Percentiles rank a stretch among this genome's conserved stretches.
Evolutionary conservation across 257 asterid species (phyloP).

Genomic region (Paulownia fortunei): DNA sequence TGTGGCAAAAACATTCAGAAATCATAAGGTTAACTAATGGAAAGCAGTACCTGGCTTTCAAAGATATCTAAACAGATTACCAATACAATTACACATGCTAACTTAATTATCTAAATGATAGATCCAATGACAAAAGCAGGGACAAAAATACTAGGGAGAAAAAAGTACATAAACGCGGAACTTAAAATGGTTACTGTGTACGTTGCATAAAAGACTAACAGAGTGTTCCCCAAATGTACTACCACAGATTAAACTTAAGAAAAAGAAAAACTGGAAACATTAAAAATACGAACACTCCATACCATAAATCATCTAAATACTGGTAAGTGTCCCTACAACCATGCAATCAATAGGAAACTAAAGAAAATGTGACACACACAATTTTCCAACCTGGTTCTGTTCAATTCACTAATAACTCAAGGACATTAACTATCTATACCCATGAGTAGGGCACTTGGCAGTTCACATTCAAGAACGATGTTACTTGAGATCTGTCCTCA

Average conservation of each 20-base stretch:
- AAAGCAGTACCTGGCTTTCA: background rate
- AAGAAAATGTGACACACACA: background rate
- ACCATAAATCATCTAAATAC: background rate
- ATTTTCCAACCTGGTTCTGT: background rate
- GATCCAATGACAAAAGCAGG: background rate
- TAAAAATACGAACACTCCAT: background rate
- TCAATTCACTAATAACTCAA: background rate
- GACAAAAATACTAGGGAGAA: conserved; percentile 4
- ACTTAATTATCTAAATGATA: background rate
- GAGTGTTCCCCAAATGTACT: background rate
- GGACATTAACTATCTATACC: background rate
- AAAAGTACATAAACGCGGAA: background rate
- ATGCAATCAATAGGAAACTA: background rate
- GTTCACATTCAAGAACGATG: conserved; percentile 10
- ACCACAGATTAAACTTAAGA: background rate
- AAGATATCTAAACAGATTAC: background rate
- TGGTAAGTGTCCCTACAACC: background rate
- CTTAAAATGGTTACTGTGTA: background rate
- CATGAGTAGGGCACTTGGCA: background rate
- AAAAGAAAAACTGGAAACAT: background rate
- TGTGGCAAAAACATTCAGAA: background rate
- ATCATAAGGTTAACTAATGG: background rate
- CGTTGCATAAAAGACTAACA: background rate
- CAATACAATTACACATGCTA: background rate
- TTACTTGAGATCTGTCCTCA: conserved; percentile 10